Conservation (phyloP, 2,329 filamentous ascomycete genomes). For the Cercospora sojina region DNA sequence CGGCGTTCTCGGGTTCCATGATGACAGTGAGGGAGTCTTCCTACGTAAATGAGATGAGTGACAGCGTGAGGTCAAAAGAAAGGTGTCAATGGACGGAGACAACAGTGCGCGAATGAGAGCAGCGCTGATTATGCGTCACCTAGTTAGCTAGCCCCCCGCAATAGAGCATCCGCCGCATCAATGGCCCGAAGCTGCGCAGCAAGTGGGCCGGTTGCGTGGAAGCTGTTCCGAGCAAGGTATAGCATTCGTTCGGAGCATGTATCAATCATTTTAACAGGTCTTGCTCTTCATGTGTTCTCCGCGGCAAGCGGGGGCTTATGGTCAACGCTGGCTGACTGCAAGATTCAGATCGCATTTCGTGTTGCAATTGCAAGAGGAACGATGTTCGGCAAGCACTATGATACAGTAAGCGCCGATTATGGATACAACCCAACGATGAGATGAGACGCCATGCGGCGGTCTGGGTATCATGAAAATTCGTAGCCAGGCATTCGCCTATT, state of each 20-base stretch:
- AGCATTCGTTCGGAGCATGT: background rate
- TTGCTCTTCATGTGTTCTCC: background rate
- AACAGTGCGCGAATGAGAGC: constrained; percentile 15
- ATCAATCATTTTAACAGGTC: background rate
- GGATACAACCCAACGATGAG: constrained; percentile 6
- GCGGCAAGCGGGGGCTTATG: background rate
- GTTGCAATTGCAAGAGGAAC: background rate
- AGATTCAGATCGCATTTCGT: background rate
- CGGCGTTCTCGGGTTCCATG: constrained; percentile 41
- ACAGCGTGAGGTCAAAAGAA: background rate
- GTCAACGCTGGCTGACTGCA: background rate
- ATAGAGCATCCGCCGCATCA: constrained; percentile 14
- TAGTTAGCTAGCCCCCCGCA: constrained; percentile 20
- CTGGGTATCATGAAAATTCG: constrained; percentile 21
- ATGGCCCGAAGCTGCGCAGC: constrained; percentile 17
- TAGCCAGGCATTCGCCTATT: constrained; percentile 15
- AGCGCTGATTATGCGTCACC: constrained; percentile 22
- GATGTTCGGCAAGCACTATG: constrained; percentile 2
- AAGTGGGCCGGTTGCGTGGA: constrained; percentile 12
- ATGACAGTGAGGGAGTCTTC: background rate
- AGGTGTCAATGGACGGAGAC: constrained; percentile 20
- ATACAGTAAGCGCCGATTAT: constrained; percentile 11
- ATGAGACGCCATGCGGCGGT: background rate
- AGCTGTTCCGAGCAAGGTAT: background rate
- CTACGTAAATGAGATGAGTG: background rate